Percentiles rank a stretch among this genome's conserved stretches.
Conservation (phyloP, 441 rosid species). For the Metrosideros polymorpha region DNA sequence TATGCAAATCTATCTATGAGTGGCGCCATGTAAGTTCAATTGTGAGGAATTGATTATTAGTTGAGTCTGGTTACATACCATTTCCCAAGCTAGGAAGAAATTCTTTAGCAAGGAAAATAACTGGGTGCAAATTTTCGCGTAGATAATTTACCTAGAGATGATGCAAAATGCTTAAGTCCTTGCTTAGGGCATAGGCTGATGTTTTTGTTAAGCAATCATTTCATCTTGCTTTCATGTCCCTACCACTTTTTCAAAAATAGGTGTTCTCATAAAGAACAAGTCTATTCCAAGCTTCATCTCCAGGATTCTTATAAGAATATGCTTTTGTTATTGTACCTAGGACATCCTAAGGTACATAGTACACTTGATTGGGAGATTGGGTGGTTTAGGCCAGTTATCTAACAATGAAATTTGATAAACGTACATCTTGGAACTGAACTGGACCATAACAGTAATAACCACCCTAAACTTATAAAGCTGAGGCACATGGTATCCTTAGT, state of each 20-base stretch:
- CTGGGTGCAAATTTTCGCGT: background rate
- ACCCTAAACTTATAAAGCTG: background rate
- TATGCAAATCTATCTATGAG: background rate
- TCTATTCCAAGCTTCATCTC: background rate
- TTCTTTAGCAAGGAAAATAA: fast-evolving
- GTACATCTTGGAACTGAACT: background rate
- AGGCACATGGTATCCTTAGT: fast-evolving
- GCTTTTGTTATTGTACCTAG: fast-evolving
- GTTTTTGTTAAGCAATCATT: background rate
- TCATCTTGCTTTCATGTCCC: background rate
- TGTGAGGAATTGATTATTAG: fast-evolving
- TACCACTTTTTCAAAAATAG: background rate
- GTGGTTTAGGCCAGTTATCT: background rate
- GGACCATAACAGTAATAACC: fast-evolving
- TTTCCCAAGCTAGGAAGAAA: background rate
- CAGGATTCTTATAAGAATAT: background rate
- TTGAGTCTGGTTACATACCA: background rate
- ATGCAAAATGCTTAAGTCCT: fast-evolving
- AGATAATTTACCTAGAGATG: background rate
- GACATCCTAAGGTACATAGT: background rate
- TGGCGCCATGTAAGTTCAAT: background rate
- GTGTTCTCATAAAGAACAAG: too few relatives aligned
- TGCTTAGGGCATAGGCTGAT: background rate
- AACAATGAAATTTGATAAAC: background rate
- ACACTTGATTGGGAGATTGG: background rate